Base-by-base conservation (phyloP, 192 early-diverging fungal species). In the Phlyctochytrium arcticum region DNA sequence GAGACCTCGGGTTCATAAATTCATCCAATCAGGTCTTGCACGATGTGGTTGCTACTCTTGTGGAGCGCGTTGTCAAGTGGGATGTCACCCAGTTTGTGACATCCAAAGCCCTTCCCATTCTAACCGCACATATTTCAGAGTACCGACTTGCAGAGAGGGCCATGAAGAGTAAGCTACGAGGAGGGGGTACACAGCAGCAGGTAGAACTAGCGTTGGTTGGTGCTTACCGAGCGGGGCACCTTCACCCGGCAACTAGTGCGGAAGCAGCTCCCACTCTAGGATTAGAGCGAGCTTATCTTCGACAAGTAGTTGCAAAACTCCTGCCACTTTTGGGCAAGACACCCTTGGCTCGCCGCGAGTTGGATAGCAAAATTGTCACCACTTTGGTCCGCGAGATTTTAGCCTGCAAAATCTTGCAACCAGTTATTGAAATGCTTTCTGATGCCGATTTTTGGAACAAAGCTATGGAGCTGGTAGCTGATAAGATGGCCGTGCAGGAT, bases 401-500 rank as follows among this genome's bases (percentile, higher is more conserved):
- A 8, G 75, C 77, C 0, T 83, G 86, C 9, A 77, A 86, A 0
- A 69, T 96, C 6, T 42, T 97, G 6, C 77, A 82, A 27, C 90
- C 92, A 1, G 48, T 89, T 0, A 60, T 94, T 26, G 71, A 85
- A 17, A 78, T 80, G 34, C 36, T 95, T 29, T 76, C 87, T 0
- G 93, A 96, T 44, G 89, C 93, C 1, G 92, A 96, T 70, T 95
- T 86, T 37, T 87, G 89, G 80, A 95, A 96, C 70, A 85, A 91
- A 60, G 78, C 84, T 15, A 70, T 95, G n/a, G 87, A 89, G 39
- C 31, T 54, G 24, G 37, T 83, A 54, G 78, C 75, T 26, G 21
- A 33, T 27, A 21, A 5, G 19, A 27, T 24, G 57, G 32, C 21
- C n/a, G 8, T 36, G 8, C 7, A 10, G 29, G 6, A 26, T n/a